Evolutionary conservation across 495 filamentous ascomycete genomes (phyloP), one percentile per base, ranked within the genome.

Genomic region (Podospora didyma): DNA sequence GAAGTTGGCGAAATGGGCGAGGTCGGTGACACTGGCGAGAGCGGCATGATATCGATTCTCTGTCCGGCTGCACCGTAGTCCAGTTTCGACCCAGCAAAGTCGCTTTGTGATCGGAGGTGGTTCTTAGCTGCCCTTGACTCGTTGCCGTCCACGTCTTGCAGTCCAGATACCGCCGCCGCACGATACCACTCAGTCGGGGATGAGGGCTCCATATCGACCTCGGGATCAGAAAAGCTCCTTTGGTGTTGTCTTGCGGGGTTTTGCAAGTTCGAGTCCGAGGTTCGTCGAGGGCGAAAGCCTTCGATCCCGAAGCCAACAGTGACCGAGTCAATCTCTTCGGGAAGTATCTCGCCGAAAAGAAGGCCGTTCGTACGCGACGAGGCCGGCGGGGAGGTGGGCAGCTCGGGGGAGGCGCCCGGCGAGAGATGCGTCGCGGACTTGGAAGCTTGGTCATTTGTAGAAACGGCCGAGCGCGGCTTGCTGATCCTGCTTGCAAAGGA

Each of bases 181-280:
- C 76, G 79, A 55, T 82, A 81, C 79, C 79, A 81, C 48, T 78
- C 78, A 7, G 73, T 80, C 24, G 79, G 77, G 11, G 79, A 81
- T 39, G 75, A 65, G 6, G 79, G 78, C 54, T 80, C 76, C 37
- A 67, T 61, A n/a, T 73, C 64, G 51, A 61, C 48, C 49, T 76
- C 73, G n/a, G 73, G 66, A 56, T 78, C 69, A 12, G 77, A 79
- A 39, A 72, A 64, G 53, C 71, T 74, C 46, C 76, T 65, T 42
- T 72, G 71, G 45, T 75, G 77, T 39, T 62, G 48, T 35, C 64
- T 65, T 12, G 57, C 59, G 19, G 62, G 51, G 42, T 68, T 67
- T 17, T 70, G 63, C 31, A 75, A 42, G 58, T 66, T 75, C 4
- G 79, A 75, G 12, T 80, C 80, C n/a, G 77, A 77, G 7, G 73